Evolutionary conservation across 106 monocot species (phyloP).

Genomic region (Dendrobium huoshanense): DNA sequence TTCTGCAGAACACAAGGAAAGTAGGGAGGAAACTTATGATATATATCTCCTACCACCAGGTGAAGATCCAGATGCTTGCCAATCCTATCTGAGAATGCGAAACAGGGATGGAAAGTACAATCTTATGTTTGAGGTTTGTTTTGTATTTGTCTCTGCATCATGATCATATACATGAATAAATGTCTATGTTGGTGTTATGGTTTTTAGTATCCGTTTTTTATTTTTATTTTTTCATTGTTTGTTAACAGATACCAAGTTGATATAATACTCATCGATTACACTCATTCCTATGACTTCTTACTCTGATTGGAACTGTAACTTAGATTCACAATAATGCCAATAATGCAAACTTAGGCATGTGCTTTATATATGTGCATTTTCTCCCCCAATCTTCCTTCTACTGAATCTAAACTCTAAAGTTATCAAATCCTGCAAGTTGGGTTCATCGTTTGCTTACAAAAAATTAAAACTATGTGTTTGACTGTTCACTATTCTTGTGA

Average conservation of each 20-base stretch:
- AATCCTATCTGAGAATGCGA: constrained; percentile 96
- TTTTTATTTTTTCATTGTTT: neutral
- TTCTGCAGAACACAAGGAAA: constrained; percentile 62
- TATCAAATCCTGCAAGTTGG: too few relatives aligned
- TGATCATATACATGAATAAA: neutral
- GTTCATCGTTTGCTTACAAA: too few relatives aligned
- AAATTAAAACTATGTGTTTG: too few relatives aligned
- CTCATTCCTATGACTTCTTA: neutral
- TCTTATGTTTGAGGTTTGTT: constrained; percentile 97
- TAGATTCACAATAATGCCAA: neutral
- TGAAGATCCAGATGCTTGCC: constrained; percentile 97
- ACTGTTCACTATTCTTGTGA: too few relatives aligned
- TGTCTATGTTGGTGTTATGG: neutral
- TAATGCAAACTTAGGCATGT: neutral
- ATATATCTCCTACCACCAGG: constrained; percentile 96
- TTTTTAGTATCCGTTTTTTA: neutral
- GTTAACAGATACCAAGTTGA: neutral
- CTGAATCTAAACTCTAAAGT: too few relatives aligned
- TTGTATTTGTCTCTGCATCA: constrained; percentile 5
- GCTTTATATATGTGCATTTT: neutral
- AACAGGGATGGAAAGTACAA: constrained; percentile 96
- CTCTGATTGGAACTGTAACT: neutral
- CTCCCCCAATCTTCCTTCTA: neutral
- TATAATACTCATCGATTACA: neutral
- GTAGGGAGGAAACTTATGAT: constrained; percentile 85